These are phyloP conservation scores for Kurtzmaniella quercitrusa DNA, from an alignment of 1,139 yeast genomes.

Conservation along the genomic window DNA sequence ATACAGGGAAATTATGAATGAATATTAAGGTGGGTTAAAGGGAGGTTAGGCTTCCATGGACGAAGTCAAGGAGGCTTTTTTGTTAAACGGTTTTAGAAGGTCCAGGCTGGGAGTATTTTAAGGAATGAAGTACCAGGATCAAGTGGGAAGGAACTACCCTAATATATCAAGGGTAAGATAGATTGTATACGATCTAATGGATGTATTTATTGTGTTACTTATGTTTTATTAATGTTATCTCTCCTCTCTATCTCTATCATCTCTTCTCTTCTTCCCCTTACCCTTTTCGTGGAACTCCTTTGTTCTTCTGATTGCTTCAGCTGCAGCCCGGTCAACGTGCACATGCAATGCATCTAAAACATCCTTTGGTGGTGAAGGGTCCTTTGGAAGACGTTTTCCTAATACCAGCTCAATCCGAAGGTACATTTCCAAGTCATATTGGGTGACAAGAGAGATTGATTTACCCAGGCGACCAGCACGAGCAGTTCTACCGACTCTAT, in stretches of 20 bases:
- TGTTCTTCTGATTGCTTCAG: constrained; percentile 84
- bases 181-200: neutral
- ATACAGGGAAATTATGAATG: neutral
- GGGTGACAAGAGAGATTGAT: constrained; percentile 87
- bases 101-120: no score
- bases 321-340: constrained; percentile 87
- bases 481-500: constrained; percentile 97
- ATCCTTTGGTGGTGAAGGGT: constrained; percentile 67
- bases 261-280: constrained; percentile 26
- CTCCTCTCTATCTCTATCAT: constrained; percentile 47
- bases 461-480: constrained; percentile 96
- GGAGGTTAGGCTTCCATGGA: no score
- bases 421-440: constrained; percentile 86
- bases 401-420: constrained; percentile 85
- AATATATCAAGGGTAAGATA: neutral
- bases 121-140: no score
- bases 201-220: neutral
- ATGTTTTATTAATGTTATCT: constrained; percentile 15
- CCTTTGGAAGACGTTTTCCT: constrained; percentile 77
- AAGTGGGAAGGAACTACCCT: no score
- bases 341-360: constrained; percentile 76
- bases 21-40: no score
- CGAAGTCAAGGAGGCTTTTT: no score
- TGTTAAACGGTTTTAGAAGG: no score
- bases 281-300: constrained; percentile 61